Conservation (phyloP, 73 alveolate genomes). For the Blepharisma japonicum region DNA sequence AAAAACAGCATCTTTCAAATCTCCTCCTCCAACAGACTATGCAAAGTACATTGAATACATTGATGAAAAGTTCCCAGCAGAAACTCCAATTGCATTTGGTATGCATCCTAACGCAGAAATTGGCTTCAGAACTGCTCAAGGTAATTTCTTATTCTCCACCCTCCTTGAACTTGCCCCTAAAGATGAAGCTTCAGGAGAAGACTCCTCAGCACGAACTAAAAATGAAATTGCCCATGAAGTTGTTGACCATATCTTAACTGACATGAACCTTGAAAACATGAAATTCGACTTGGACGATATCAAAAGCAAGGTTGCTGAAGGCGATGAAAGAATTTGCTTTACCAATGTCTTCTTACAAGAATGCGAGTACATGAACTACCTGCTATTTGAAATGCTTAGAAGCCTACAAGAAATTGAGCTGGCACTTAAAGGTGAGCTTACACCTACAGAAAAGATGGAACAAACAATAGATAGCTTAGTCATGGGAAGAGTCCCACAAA, state of each 20-base stretch:
- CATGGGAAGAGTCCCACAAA: constrained; percentile 89
- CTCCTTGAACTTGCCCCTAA: constrained; percentile 91
- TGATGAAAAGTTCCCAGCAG: constrained; percentile 93
- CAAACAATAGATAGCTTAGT: constrained; percentile 83
- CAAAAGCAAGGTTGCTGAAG: constrained; percentile 77
- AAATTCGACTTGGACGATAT: constrained; percentile 84
- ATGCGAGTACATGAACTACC: constrained; percentile 94
- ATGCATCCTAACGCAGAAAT: constrained; percentile 99
- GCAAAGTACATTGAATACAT: constrained; percentile 94
- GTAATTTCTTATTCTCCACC: constrained; percentile 84
- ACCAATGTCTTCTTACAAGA: constrained; percentile 95
- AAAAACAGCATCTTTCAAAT: constrained; percentile 87
- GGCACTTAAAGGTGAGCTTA: constrained; percentile 96
- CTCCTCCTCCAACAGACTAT: constrained; percentile 89
- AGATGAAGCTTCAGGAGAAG: constrained; percentile 87
- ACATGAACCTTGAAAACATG: constrained; percentile 64
- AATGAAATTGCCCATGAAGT: constrained; percentile 77
- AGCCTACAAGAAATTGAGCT: constrained; percentile 89
- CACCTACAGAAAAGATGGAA: constrained; percentile 98
- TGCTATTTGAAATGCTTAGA: constrained; percentile 79
- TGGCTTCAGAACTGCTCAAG: constrained; percentile 95
- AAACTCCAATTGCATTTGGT: constrained; percentile 98
- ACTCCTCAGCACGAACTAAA: constrained; percentile 80
- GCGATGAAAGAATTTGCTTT: constrained; percentile 89
- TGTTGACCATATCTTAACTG: constrained; percentile 67